These are phyloP conservation scores for Linanthus parryae DNA, from an alignment of 148 eudicot genomes.

Conservation along the genomic window DNA sequence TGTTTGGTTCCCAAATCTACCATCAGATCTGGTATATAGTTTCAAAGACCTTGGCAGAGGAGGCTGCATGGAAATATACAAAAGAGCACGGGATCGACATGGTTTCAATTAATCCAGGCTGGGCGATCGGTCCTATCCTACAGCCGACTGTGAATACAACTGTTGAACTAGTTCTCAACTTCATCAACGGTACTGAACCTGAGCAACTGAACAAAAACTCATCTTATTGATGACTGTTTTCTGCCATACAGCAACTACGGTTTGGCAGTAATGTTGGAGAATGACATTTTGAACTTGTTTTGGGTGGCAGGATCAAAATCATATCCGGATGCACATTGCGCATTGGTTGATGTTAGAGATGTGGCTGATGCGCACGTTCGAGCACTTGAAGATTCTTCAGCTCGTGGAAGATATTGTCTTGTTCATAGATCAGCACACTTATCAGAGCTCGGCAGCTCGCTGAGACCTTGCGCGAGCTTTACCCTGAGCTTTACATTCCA, in stretches of 20 bases:
- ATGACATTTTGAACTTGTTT: too few relatives aligned
- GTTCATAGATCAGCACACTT: too few relatives aligned
- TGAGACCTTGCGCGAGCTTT: too few relatives aligned
- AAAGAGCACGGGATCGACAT: constrained; percentile 17
- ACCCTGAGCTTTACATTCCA: too few relatives aligned
- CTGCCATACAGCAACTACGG: too few relatives aligned
- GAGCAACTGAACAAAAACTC: background rate
- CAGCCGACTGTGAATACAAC: constrained; percentile 24
- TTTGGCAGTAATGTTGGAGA: too few relatives aligned
- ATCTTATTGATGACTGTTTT: background rate
- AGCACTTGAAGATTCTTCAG: constrained; percentile 1
- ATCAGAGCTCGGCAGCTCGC: too few relatives aligned
- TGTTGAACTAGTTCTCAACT: constrained; percentile 7
- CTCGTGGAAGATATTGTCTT: background rate
- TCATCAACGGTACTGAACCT: constrained; percentile 13
- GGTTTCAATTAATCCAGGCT: constrained; percentile 19
- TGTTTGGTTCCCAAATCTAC: background rate
- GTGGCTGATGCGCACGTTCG: constrained; percentile 4
- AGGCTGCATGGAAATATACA: constrained; percentile 18
- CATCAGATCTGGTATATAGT: constrained; percentile 11
- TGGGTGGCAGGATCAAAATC: background rate
- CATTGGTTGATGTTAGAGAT: constrained; percentile 3
- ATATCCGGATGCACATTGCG: background rate
- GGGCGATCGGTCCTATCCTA: constrained; percentile 21
- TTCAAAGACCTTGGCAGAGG: constrained; percentile 29